Evolutionary conservation across 148 eudicot species (phyloP).

Genomic region (Chenopodium formosanum): DNA sequence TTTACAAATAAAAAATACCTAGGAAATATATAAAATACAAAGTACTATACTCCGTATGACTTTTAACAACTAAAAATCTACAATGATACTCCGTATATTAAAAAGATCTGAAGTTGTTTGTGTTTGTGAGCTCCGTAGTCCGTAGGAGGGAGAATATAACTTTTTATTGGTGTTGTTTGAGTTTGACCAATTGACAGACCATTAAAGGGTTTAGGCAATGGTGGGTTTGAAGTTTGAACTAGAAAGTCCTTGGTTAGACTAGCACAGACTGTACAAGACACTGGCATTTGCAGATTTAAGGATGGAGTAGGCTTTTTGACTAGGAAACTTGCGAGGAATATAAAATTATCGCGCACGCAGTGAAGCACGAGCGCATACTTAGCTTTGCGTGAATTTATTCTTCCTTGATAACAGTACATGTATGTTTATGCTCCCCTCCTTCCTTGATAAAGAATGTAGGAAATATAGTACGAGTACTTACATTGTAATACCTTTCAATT

Average conservation of each 20-base stretch:
- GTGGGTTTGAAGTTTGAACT: neutral
- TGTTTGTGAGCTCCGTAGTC: too few relatives aligned
- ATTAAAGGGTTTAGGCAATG: neutral
- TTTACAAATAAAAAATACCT: too few relatives aligned
- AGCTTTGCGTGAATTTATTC: slow-evolving; percentile 8
- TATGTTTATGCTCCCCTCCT: neutral
- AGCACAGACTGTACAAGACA: too few relatives aligned
- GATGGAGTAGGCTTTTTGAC: slow-evolving; percentile 3
- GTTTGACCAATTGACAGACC: neutral
- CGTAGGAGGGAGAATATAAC: too few relatives aligned
- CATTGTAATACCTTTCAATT: too few relatives aligned
- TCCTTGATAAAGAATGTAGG: too few relatives aligned
- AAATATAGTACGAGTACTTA: too few relatives aligned
- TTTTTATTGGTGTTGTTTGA: neutral
- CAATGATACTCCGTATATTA: too few relatives aligned
- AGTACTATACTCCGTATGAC: too few relatives aligned
- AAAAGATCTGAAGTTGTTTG: too few relatives aligned
- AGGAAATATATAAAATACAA: too few relatives aligned
- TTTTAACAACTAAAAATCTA: too few relatives aligned
- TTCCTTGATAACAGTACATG: neutral
- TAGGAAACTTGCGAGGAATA: neutral
- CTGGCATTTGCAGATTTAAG: neutral
- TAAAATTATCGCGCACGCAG: neutral
- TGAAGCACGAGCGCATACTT: neutral
- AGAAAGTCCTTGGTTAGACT: neutral